Evolutionary conservation across 345 rosid genomes (phyloP).

Genomic region (Brassica rapa): DNA sequence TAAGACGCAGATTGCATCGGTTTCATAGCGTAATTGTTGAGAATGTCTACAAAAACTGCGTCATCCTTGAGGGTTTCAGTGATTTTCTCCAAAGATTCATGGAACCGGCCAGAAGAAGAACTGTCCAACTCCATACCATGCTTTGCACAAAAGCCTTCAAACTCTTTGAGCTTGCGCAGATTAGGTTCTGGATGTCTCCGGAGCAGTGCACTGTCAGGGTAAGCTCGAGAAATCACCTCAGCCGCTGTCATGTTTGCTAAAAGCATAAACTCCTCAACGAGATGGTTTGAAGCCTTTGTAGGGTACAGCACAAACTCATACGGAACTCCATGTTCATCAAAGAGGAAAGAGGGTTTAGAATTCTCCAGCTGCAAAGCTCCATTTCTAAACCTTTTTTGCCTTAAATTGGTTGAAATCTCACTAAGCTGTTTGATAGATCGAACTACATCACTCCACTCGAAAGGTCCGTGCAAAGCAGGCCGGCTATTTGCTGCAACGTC

Average conservation of each 20-base stretch:
- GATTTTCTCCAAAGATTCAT: slow-evolving; percentile 57
- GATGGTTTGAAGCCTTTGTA: slow-evolving; percentile 55
- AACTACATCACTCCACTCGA: slow-evolving; percentile 66
- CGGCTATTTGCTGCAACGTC: slow-evolving; percentile 37
- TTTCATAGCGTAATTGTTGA: slow-evolving; percentile 67
- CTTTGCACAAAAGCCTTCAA: slow-evolving; percentile 74
- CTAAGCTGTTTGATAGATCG: slow-evolving; percentile 57
- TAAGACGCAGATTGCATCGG: slow-evolving; percentile 84
- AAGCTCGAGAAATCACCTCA: slow-evolving; percentile 81
- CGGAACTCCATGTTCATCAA: slow-evolving; percentile 77
- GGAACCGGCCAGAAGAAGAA: slow-evolving; percentile 70
- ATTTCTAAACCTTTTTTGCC: slow-evolving; percentile 58
- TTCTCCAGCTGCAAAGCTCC: slow-evolving; percentile 81
- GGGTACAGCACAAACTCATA: slow-evolving; percentile 54
- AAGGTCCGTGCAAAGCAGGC: slow-evolving; percentile 63
- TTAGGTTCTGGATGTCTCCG: slow-evolving; percentile 91
- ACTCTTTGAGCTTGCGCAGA: slow-evolving; percentile 78
- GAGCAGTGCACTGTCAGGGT: slow-evolving; percentile 71
- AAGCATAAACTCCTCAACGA: slow-evolving; percentile 96
- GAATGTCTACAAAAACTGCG: slow-evolving; percentile 57
- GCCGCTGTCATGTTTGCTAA: slow-evolving; percentile 88
- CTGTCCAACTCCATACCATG: slow-evolving; percentile 72
- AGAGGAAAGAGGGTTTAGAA: slow-evolving; percentile 51
- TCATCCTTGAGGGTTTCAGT: slow-evolving; percentile 73
- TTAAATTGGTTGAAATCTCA: slow-evolving; percentile 59